Base-by-base conservation (phyloP, 2,329 filamentous ascomycete species). In the Cryphonectria parasitica region DNA sequence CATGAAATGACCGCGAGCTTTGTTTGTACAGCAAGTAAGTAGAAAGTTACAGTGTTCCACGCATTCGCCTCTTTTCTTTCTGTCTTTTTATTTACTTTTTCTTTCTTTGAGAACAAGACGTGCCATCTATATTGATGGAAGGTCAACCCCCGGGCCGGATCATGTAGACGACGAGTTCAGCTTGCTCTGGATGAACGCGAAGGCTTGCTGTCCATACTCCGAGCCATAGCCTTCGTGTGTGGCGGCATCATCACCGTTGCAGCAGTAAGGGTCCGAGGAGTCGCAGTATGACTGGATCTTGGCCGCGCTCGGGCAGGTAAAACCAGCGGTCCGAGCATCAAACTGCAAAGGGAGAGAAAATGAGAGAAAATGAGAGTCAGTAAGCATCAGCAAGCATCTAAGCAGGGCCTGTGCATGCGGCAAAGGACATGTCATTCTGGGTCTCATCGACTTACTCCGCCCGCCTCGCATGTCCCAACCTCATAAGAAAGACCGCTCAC, bases 261-360 rank as follows among this genome's bases (percentile, higher is more conserved):
- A 90, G 82, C 88, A 90, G 79, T 89, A 90, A 0, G 87, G 87
- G 72, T 90, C 88, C 1, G 84, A 76, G 15, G 84, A 78, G 76
- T 90, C 88, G 76, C 88, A 90, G 81, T 90, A 90, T 31, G 84
- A 87, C 77, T 88, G 80, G 75, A 90, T 86, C 76, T 86, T 88
- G 74, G 77, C 79, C 49, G 82, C 82, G n/a, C 82, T 84, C 1
- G 83, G 83, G 78, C 87, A 89, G 49, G 77, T 78, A 77, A 87
- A 89, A 49, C 87, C 87, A 19, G 81, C 75, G 6, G 86, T 83
- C 13, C 88, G 86, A 58, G 87, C 81, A 66, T 85, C 86, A 70
- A 90, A 90, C 86, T 88, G 72, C 36, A 19, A 25, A 66, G 28
- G 45, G 17, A n/a, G 64, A 31, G 45, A 5, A 2, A 36, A 43